Conservation (phyloP, 2,329 filamentous ascomycete genomes). For the Mollisia scopiformis region DNA sequence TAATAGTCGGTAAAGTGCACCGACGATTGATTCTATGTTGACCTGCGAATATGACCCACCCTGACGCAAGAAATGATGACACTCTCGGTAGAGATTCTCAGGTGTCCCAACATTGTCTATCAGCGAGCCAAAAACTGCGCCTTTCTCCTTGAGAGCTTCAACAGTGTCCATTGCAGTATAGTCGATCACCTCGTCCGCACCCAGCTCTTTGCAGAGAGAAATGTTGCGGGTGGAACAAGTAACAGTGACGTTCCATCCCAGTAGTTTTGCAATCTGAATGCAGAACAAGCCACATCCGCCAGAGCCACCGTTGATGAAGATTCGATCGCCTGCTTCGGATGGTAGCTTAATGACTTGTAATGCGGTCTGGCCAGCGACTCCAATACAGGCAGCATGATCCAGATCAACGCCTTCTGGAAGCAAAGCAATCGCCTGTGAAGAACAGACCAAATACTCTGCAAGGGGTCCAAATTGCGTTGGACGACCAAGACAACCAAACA, state of each 20-base stretch:
- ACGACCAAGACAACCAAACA: constrained; percentile 43
- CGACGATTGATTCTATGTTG: constrained; percentile 50
- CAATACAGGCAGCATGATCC: constrained; percentile 43
- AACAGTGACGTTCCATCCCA: constrained; percentile 60
- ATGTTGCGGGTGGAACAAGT: constrained; percentile 61
- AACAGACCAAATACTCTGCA: neutral
- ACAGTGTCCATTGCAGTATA: constrained; percentile 8
- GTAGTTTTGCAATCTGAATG: constrained; percentile 64
- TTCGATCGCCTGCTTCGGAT: constrained; percentile 50
- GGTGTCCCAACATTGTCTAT: constrained; percentile 13
- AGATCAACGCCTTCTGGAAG: constrained; percentile 44
- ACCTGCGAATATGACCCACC: constrained; percentile 39
- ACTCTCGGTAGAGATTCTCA: neutral
- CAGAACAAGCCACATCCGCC: constrained; percentile 63
- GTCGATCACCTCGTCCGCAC: constrained; percentile 44
- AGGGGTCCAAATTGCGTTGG: constrained; percentile 18
- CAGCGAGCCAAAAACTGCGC: constrained; percentile 3
- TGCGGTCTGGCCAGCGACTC: constrained; percentile 43
- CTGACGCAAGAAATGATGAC: constrained; percentile 3
- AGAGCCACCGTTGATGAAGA: constrained; percentile 68
- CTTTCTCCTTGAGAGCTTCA: constrained; percentile 1
- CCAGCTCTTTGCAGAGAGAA: constrained; percentile 57
- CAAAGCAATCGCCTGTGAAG: constrained; percentile 34
- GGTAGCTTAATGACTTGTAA: constrained; percentile 46
- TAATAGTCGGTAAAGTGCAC: neutral